Conservation (phyloP, 768 basidiomycete species). For the Trametes gibbosa region DNA sequence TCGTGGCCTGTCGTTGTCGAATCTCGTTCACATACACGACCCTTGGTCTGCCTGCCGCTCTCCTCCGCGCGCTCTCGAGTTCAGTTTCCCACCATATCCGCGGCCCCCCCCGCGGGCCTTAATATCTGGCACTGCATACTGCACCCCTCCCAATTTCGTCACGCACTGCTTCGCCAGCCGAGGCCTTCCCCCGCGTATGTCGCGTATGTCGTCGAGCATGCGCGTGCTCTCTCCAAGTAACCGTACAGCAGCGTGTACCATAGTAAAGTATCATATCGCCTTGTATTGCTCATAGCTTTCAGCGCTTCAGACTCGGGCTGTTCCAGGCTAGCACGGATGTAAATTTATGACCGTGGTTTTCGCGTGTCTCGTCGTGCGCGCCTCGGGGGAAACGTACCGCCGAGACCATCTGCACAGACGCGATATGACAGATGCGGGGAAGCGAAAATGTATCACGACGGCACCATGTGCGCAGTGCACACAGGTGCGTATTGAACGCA, state of each 20-base stretch:
- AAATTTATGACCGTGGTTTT: too few relatives aligned
- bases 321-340: too few relatives aligned
- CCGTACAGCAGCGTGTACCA: conserved; percentile 12
- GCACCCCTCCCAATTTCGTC: not conserved
- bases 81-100: not conserved
- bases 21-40: not conserved
- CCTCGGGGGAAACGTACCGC: too few relatives aligned
- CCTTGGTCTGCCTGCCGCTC: too few relatives aligned
- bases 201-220: not conserved
- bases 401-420: too few relatives aligned
- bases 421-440: too few relatives aligned
- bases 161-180: not conserved
- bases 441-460: too few relatives aligned
- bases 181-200: not conserved
- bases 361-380: too few relatives aligned
- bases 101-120: not conserved
- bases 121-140: not conserved
- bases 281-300: conserved; percentile 1
- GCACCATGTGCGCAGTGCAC: too few relatives aligned
- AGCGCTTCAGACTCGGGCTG: not conserved
- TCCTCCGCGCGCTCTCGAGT: not conserved
- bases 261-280: conserved; percentile 9
- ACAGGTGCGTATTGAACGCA: too few relatives aligned
- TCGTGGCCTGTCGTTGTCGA: not conserved
- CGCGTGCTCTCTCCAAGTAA: conserved; percentile 1